A percentile compares a stretch with the other conserved stretches of the same genome.
Evolutionary conservation across 768 basidiomycete species (phyloP).

Genomic region (Gautieria morchelliformis): DNA sequence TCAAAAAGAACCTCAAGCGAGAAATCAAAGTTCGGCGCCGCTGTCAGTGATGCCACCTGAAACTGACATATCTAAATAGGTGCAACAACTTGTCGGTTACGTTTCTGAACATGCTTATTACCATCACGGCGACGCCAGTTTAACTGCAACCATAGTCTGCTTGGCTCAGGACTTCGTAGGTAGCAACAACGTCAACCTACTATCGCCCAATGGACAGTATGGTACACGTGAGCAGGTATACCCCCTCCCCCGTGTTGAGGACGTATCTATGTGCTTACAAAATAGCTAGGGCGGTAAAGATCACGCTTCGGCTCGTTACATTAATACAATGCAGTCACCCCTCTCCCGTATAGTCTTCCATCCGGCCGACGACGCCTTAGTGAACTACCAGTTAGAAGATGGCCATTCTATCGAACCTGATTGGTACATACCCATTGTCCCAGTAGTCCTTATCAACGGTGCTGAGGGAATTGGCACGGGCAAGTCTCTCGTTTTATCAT

Average conservation of each 20-base stretch:
- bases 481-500: slow-evolving; percentile 22
- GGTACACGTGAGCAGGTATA: slow-evolving; percentile 59
- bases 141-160: slow-evolving; percentile 85
- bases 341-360: slow-evolving; percentile 75
- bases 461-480: slow-evolving; percentile 97
- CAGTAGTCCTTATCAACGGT: slow-evolving; percentile 86
- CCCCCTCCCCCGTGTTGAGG: slow-evolving; percentile 9
- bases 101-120: slow-evolving; percentile 90
- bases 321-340: slow-evolving; percentile 71
- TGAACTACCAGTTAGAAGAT: slow-evolving; percentile 80
- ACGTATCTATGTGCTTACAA: background rate
- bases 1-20: slow-evolving; percentile 86
- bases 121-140: slow-evolving; percentile 89
- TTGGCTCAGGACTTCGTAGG: slow-evolving; percentile 93
- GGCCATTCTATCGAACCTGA: slow-evolving; percentile 83
- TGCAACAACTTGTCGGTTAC: slow-evolving; percentile 93
- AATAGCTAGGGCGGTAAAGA: slow-evolving; percentile 83
- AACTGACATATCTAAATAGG: slow-evolving; percentile 30
- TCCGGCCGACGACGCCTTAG: slow-evolving; percentile 75
- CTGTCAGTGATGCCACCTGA: background rate
- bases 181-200: slow-evolving; percentile 87
- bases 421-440: slow-evolving; percentile 86
- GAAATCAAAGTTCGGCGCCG: slow-evolving; percentile 66
- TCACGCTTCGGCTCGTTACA: slow-evolving; percentile 93
- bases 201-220: slow-evolving; percentile 87